A percentile compares a stretch with the other conserved stretches of the same genome.
Conservation (phyloP, 495 filamentous ascomycete species). For the Talaromyces stipitatus region DNA sequence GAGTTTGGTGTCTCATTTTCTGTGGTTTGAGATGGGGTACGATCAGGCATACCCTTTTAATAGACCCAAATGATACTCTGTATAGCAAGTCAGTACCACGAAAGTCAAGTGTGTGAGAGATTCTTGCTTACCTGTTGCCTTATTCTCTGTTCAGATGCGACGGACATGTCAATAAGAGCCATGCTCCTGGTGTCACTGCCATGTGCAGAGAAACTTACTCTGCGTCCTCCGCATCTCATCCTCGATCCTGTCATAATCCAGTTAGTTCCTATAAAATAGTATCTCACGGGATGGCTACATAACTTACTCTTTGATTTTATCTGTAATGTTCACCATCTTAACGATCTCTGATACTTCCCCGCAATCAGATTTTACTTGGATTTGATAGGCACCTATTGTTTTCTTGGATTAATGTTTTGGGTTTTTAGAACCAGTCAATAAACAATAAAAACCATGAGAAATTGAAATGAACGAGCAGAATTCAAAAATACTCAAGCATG, state of each 20-base stretch:
- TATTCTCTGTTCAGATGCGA: conserved; percentile 68
- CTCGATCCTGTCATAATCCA: conserved; percentile 67
- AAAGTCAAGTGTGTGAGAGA: neutral
- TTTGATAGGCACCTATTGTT: no score
- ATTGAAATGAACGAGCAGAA: neutral
- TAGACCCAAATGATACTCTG: conserved; percentile 97
- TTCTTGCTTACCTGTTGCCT: conserved; percentile 75
- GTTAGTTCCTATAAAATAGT: conserved; percentile 3
- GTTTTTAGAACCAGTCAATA: neutral
- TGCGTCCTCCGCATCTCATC: conserved; percentile 99
- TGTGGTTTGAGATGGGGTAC: neutral
- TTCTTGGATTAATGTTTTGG: neutral
- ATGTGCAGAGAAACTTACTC: conserved; percentile 47
- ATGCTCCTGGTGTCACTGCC: conserved; percentile 3
- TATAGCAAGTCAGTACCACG: neutral
- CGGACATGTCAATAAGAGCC: conserved; percentile 1
- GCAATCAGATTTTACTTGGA: conserved; percentile 1
- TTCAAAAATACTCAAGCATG: neutral
- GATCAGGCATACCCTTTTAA: conserved; percentile 72
- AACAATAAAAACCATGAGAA: neutral
- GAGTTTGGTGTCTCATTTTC: neutral
- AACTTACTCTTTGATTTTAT: conserved; percentile 96
- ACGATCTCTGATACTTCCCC: conserved; percentile 19
- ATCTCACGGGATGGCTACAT: neutral
- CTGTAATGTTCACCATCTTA: conserved; percentile 99